Evolutionary conservation across 805 yeast genomes (phyloP), one percentile per base, ranked within the genome.

Genomic region (Suhomyces prunicola): DNA sequence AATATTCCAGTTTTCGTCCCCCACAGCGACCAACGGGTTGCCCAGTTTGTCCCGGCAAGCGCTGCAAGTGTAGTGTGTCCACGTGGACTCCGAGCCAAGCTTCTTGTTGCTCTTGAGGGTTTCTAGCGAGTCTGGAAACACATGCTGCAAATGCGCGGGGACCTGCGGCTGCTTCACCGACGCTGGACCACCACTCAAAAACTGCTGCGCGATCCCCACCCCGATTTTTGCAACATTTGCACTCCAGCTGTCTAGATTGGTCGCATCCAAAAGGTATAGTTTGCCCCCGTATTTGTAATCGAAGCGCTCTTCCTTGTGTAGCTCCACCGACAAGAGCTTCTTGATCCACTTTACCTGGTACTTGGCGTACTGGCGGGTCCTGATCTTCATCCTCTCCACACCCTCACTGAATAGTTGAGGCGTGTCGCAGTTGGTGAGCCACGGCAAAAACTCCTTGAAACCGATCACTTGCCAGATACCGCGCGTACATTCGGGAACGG

Each of bases 381-480:
- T 76, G 0, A 82, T 70, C 65, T 93, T 92, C 98, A 94, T 94
- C 33, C 82, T 76, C 10, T 82, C 87, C 2, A 86, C 71, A 8
- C 93, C 83, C 3, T 70, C 73, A 4, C 64, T 64, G 50, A 79
- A 78, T 41, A 23, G n/a, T 31, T 12, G 31, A 5, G 27, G 17
- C 1, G n/a, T 5, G 6, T 6, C 17, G 13, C 39, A 8, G 45
- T 24, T 15, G 51, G 66, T 65, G 23, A 83, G 60, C 87, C 88
- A 90, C 1, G 96, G 93, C 36, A 89, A 63, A 63, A 90, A 90
- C 63, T 90, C 97, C 65, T 90, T 89, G 69, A 89, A 94, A 1
- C 98, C 98, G 62, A 93, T 89, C 1, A 89, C 97, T 70, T 94
- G 98, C 91, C 91, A 91, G 0, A 93, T 80, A 2, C 98, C 98